Conservation (phyloP, 441 rosid species). For the Capsella rubella region DNA sequence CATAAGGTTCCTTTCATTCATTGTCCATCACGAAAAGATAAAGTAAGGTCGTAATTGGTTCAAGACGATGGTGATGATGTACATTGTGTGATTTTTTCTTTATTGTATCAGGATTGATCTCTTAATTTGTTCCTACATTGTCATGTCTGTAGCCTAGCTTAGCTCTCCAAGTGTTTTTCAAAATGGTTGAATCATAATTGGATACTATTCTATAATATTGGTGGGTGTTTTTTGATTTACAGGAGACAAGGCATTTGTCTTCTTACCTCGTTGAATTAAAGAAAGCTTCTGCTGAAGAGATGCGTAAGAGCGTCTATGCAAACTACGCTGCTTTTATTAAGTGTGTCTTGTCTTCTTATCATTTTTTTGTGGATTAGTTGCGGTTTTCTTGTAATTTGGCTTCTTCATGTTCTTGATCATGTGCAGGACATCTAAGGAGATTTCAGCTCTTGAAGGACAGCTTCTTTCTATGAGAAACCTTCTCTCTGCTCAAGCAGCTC, state of each 20-base stretch:
- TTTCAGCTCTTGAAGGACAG: constrained; percentile 86
- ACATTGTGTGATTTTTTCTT: neutral
- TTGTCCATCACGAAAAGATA: too few species aligned
- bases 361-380: neutral
- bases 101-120: neutral
- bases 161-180: constrained; percentile 20
- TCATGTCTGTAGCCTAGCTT: neutral
- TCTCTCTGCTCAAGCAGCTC: constrained; percentile 78
- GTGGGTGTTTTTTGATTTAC: constrained; percentile 27
- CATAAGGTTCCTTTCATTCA: neutral
- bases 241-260: constrained; percentile 83
- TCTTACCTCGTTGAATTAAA: constrained; percentile 73
- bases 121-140: constrained; percentile 6
- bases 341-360: constrained; percentile 43
- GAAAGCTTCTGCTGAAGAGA: constrained; percentile 97
- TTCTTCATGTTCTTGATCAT: constrained; percentile 15
- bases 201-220: neutral
- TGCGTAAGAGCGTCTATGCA: constrained; percentile 94
- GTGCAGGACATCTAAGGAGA: constrained; percentile 90
- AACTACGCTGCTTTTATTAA: constrained; percentile 88
- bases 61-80: too few species aligned
- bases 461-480: constrained; percentile 85
- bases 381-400: constrained; percentile 3
- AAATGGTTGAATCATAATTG: neutral
- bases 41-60: neutral